Percentiles rank a stretch among this genome's conserved stretches.
phyloP scores from a whole-genome alignment of 768 basidiomycete genomes.

The Lactifluus rugatus region DNA sequence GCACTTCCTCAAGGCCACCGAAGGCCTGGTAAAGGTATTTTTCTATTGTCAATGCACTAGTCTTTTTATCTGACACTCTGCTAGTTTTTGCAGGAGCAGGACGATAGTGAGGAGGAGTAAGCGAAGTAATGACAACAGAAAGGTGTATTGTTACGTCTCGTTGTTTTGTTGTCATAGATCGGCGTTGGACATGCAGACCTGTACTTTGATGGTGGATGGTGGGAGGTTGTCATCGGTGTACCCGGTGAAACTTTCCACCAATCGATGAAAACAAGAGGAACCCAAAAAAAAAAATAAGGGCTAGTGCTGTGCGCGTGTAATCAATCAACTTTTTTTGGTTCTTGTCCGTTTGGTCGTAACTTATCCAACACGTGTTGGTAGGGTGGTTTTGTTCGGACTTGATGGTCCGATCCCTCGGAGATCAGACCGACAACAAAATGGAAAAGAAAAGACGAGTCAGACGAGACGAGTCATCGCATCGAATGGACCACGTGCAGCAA shows the following conservation, averaged over 20 bases:
- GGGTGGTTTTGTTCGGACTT: background rate
- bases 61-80: background rate
- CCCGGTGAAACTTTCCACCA: background rate
- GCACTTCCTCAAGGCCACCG: constrained; percentile 85
- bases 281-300: background rate
- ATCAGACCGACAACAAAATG: too few species aligned
- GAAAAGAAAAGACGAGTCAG: too few species aligned
- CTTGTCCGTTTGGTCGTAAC: background rate
- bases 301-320: background rate
- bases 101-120: constrained; percentile 68
- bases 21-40: constrained; percentile 76
- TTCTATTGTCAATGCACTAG: background rate
- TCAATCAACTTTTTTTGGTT: background rate
- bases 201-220: background rate
- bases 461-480: too few species aligned
- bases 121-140: constrained; percentile 22
- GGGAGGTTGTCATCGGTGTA: background rate
- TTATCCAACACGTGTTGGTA: too few species aligned
- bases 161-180: background rate
- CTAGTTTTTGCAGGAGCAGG: constrained; percentile 86
- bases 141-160: constrained; percentile 10
- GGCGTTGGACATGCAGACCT: background rate
- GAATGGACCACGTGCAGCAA: background rate
- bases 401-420: background rate
- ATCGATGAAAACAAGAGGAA: background rate